Evolutionary conservation across 2,329 filamentous ascomycete species (phyloP).

Genomic region (Rhexocercosporidium sp.): DNA sequence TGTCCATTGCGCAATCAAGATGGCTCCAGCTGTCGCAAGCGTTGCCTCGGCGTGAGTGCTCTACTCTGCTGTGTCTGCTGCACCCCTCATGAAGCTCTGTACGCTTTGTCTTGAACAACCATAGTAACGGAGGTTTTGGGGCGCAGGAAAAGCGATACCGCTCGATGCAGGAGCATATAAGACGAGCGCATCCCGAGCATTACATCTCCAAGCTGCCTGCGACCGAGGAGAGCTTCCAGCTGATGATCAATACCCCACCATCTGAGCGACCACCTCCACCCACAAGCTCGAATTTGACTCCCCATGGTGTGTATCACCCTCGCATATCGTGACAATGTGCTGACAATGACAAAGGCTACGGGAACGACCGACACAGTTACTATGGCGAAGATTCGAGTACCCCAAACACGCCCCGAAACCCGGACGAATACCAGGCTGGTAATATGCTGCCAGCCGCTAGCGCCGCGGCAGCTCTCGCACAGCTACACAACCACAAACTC

Average conservation of each 20-base stretch:
- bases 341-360: slow-evolving; percentile 51
- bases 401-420: slow-evolving; percentile 69
- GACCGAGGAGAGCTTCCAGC: slow-evolving; percentile 94
- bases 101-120: slow-evolving; percentile 39
- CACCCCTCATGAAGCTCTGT: slow-evolving; percentile 36
- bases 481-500: slow-evolving; percentile 79
- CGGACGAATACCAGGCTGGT: slow-evolving; percentile 69
- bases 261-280: slow-evolving; percentile 46
- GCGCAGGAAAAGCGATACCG: slow-evolving; percentile 90
- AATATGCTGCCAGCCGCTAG: slow-evolving; percentile 71
- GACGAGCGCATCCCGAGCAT: slow-evolving; percentile 93
- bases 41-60: slow-evolving; percentile 93
- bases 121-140: slow-evolving; percentile 42
- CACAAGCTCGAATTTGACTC: slow-evolving; percentile 37
- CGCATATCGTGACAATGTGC: slow-evolving; percentile 26
- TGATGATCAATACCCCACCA: slow-evolving; percentile 94
- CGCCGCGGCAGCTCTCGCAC: slow-evolving; percentile 85
- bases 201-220: slow-evolving; percentile 98
- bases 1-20: slow-evolving; percentile 96
- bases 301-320: slow-evolving; percentile 35
- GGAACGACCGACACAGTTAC: slow-evolving; percentile 68
- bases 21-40: slow-evolving; percentile 94
- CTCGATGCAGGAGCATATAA: slow-evolving; percentile 99
- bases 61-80: slow-evolving; percentile 40
- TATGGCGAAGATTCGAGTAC: slow-evolving; percentile 69